Evolutionary conservation across 2,329 filamentous ascomycete species (phyloP), one percentile per base, ranked within the genome.

Genomic region (Clarireedia monteithiana): DNA sequence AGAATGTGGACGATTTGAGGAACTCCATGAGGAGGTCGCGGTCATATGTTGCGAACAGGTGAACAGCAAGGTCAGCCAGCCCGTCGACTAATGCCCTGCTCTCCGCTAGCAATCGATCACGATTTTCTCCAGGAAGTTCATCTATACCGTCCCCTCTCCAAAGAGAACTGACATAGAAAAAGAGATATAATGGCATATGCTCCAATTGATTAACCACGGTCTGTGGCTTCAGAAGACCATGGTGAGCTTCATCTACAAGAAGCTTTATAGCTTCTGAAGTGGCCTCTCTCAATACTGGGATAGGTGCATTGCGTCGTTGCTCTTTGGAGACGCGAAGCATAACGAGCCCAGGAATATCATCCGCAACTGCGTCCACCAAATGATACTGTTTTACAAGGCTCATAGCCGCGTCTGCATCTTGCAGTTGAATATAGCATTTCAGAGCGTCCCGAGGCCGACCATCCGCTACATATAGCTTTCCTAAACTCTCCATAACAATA

Each of bases 401-500:
- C 80, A 99, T 92, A 0, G 89, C 89, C 9, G 88, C 86, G 67
- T 97, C 91, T 0, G 91, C 91, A 72, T 99, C 90, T 67, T 96
- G 91, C 3, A 97, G 80, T 60, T 82, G 85, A 67, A 99, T 95
- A 68, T 95, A 96, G 70, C 87, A 94, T 66, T 83, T 85, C 46
- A 99, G 75, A 1, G 95, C 92, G 67, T 97, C 91, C 55, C 88
- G 81, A 61, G 89, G 85, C 56, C 88, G 84, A 0, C 89, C 89
- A 62, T 85, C 87, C 7, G 88, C 88, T 55, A 96, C 82, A 67
- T 92, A 89, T 15, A 99, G 76, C 66, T 85, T 90, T 0, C 90
- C 92, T 38, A 99, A 76, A 58, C 88, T 84, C 67, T 91, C 89
- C 74, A 91, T 84, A n/a, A 99, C 80, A 58, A 95, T 88, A 24